Base-by-base conservation (phyloP, 169 alveolate genomes). In the Plasmodium gallinaceum region DNA sequence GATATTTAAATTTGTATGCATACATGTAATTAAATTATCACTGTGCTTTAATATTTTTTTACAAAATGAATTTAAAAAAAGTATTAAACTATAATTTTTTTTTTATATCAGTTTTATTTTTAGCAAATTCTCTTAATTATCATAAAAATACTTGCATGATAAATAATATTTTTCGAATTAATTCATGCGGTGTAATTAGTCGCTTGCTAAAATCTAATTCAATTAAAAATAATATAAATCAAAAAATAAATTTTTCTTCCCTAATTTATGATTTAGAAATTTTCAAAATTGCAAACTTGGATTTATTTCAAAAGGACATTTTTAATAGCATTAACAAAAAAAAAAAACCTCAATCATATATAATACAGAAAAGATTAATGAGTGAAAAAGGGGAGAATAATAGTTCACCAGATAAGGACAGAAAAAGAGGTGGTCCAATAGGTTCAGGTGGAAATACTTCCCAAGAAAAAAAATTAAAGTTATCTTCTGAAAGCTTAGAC, bases 101-200 rank as follows among this genome's bases (percentile, higher is more conserved):
- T 3, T 18, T 80, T 26, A 12, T 80, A 66, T 52, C 83, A 72
- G 66, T 80, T 37, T 57, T 80, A 80, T 26, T 74, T 32, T 60
- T 80, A 16, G 90, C 43, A 57, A 66, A 68, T 57, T 32, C 58
- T 10, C 43, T 32, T 51, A n/a, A 60, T 7, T 64, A 68, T 51
- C 51, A 80, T 24, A 69, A 66, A 66, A 65, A 66, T 54, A 80
- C 85, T 10, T 80, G 90, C 83, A 80, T 80, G 90, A 80, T 80
- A 52, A 80, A 72, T n/a, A 80, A 68, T 43, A 80, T 32, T 64
- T 54, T 70, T 39, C 75, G 83, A 66, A 39, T 22, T 14, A 80
- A 69, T 60, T 45, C 90, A 51, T 48, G 65, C 90, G 54, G 83
- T n/a, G 68, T 68, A 37, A 48, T 37, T 22, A 54, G 61, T 80